phyloP scores from a whole-genome alignment of 306 rosid species.

The Myrica gale region DNA sequence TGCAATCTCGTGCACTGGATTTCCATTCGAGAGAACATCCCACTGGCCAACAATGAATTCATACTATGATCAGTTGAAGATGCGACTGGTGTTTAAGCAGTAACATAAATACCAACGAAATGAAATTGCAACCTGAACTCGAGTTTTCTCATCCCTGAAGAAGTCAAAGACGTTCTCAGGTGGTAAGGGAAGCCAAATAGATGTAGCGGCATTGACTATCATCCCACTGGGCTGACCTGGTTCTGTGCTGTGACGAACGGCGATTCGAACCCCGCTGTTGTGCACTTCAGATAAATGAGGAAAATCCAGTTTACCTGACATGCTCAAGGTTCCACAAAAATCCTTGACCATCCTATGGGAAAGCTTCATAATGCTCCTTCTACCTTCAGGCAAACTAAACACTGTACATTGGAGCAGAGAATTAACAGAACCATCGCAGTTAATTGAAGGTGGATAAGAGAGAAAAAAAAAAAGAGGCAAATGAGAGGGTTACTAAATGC shows the following conservation, averaged over 20 bases:
- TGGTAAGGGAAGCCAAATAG: conserved; percentile 58
- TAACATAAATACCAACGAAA: neutral
- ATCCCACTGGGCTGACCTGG: conserved; percentile 47
- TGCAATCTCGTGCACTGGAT: conserved; percentile 37
- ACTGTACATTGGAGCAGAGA: conserved; percentile 25
- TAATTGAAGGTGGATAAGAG: neutral
- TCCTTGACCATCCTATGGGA: conserved; percentile 56
- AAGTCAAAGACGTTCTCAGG: conserved; percentile 38
- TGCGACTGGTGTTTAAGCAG: neutral
- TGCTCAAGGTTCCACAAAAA: conserved; percentile 44
- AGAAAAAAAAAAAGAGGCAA: neutral
- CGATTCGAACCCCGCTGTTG: conserved; percentile 39
- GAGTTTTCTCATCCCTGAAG: conserved; percentile 38
- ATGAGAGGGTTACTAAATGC: neutral
- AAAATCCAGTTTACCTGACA: conserved; percentile 42
- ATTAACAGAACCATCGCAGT: neutral
- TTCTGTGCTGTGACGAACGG: conserved; percentile 34
- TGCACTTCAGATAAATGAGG: conserved; percentile 41
- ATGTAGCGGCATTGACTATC: conserved; percentile 45
- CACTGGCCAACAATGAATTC: conserved; percentile 42
- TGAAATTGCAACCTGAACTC: conserved; percentile 45
- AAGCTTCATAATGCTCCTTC: conserved; percentile 45
- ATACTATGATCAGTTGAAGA: neutral
- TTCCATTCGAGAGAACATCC: conserved; percentile 54
- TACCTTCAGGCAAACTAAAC: conserved; percentile 35